These are phyloP conservation scores for Alectoria sarmentosa DNA, from an alignment of 495 filamentous ascomycete species.

Conservation along the genomic window DNA sequence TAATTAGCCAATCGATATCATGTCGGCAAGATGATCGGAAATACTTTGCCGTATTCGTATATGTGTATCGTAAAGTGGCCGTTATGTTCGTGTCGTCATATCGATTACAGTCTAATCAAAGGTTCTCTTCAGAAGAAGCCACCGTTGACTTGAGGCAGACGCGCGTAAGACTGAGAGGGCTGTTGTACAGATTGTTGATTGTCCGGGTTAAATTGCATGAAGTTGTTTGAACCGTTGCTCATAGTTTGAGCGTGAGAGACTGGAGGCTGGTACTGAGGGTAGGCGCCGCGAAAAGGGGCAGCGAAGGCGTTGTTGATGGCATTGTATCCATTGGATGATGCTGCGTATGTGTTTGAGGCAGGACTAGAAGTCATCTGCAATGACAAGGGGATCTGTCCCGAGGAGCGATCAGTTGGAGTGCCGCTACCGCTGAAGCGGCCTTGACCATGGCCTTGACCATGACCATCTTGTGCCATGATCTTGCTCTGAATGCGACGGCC, in stretches of 20 bases:
- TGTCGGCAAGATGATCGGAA: conserved; percentile 3
- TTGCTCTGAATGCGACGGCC: conserved; percentile 88
- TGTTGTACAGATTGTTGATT: conserved; percentile 24
- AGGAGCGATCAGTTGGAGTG: conserved; percentile 26
- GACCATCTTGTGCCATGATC: conserved; percentile 47
- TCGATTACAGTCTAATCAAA: conserved; percentile 20
- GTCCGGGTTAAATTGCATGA: conserved; percentile 20
- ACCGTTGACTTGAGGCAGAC: conserved; percentile 26
- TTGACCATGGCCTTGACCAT: conserved; percentile 32
- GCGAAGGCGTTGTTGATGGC: conserved; percentile 18
- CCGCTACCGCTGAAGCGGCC: conserved; percentile 25
- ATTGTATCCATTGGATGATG: conserved; percentile 20
- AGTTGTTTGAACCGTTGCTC: conserved; percentile 23
- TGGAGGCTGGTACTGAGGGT: conserved; percentile 16
- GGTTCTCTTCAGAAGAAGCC: conserved; percentile 22
- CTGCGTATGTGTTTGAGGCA: conserved; percentile 11
- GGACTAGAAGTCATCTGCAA: conserved; percentile 22
- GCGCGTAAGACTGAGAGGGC: conserved; percentile 22
- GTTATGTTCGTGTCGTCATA: conserved; percentile 20
- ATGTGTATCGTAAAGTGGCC: conserved; percentile 14
- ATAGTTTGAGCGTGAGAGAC: conserved; percentile 21
- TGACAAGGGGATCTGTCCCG: conserved; percentile 25
- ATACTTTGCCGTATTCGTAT: conserved; percentile 10
- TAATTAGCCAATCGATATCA: conserved; percentile 10
- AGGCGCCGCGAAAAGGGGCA: conserved; percentile 15